Conservation (phyloP, 2,329 filamentous ascomycete species). For the Sarocladium brachiariae region DNA sequence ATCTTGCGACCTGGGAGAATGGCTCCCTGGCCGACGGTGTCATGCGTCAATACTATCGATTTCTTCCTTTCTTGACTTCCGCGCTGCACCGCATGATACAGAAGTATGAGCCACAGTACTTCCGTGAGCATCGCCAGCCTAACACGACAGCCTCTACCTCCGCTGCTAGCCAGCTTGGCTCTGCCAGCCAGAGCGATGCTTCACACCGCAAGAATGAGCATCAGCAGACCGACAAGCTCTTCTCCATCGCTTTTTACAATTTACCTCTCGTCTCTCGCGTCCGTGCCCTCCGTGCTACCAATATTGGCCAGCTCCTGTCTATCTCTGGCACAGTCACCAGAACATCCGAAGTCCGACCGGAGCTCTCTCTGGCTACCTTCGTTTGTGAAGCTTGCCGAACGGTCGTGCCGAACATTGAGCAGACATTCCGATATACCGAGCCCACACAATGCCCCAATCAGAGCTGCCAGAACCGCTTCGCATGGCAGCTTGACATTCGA, state of each 20-base stretch:
- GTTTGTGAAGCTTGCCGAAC: slow-evolving; percentile 82
- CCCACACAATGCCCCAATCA: slow-evolving; percentile 90
- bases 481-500: slow-evolving; percentile 95
- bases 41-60: slow-evolving; percentile 88
- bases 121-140: slow-evolving; percentile 83
- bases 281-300: slow-evolving; percentile 75
- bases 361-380: slow-evolving; percentile 88
- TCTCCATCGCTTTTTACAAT: slow-evolving; percentile 90
- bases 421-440: slow-evolving; percentile 96
- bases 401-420: slow-evolving; percentile 84
- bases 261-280: slow-evolving; percentile 80
- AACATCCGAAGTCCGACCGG: slow-evolving; percentile 93
- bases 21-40: slow-evolving; percentile 80
- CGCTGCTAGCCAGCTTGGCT: slow-evolving; percentile 54
- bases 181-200: slow-evolving; percentile 57
- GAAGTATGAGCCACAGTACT: slow-evolving; percentile 91
- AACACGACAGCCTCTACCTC: slow-evolving; percentile 58
- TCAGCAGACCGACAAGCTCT: slow-evolving; percentile 95
- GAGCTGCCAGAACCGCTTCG: slow-evolving; percentile 78
- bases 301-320: slow-evolving; percentile 88
- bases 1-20: slow-evolving; percentile 70
- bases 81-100: slow-evolving; percentile 89
- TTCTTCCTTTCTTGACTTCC: slow-evolving; percentile 82
- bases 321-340: slow-evolving; percentile 96
- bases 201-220: slow-evolving; percentile 78